Conservation (phyloP, 371 early-diverging fungal species). For the Smittium mucronatum region DNA sequence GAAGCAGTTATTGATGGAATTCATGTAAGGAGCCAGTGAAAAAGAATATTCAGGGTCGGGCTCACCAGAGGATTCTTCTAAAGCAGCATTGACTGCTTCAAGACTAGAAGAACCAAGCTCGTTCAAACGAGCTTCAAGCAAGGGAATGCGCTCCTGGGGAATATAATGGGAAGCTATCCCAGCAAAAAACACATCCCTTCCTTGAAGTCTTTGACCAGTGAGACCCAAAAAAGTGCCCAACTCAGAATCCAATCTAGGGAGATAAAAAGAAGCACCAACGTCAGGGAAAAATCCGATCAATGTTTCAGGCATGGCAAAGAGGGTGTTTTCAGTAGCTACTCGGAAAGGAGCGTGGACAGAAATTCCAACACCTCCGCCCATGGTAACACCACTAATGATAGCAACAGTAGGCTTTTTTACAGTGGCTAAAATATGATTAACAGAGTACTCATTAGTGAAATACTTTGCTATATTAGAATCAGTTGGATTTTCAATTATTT, state of each 20-base stretch:
- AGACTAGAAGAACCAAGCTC: conserved; percentile 71
- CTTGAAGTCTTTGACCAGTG: conserved; percentile 73
- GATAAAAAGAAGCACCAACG: conserved; percentile 86
- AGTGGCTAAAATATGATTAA: conserved; percentile 83
- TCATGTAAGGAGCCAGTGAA: conserved; percentile 48
- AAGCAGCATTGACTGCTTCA: conserved; percentile 69
- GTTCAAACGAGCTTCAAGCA: conserved; percentile 65
- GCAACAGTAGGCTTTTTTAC: conserved; percentile 75
- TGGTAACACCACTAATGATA: conserved; percentile 79
- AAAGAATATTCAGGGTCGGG: conserved; percentile 23
- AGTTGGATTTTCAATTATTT: conserved; percentile 22
- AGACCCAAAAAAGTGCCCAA: conserved; percentile 85
- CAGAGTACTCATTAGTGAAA: conserved; percentile 78
- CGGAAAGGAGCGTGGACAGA: conserved; percentile 91
- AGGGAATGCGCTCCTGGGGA: conserved; percentile 65
- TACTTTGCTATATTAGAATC: conserved; percentile 54
- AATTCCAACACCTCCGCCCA: conserved; percentile 94
- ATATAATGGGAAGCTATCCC: conserved; percentile 97
- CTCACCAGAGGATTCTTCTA: conserved; percentile 82
- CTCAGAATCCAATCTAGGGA: conserved; percentile 83
- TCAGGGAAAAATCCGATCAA: conserved; percentile 87
- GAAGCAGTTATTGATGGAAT: conserved; percentile 81
- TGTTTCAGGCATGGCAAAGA: conserved; percentile 89
- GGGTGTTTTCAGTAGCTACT: conserved; percentile 82
- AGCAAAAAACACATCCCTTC: conserved; percentile 76